These are phyloP conservation scores for Coemansia biformis DNA, from an alignment of 192 early-diverging fungal species.

Conservation along the genomic window DNA sequence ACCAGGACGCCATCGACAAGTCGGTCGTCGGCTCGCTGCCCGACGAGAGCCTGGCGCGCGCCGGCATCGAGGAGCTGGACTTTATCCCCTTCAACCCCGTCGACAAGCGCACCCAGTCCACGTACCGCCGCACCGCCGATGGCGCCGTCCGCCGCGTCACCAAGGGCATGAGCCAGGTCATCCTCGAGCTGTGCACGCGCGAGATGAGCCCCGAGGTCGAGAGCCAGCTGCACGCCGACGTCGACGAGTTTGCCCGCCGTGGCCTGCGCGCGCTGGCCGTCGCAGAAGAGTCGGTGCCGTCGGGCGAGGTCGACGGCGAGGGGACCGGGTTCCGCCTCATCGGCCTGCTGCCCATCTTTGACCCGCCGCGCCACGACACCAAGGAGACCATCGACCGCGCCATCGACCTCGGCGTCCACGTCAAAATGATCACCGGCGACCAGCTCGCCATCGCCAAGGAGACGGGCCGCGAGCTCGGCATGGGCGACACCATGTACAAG, in stretches of 20 bases:
- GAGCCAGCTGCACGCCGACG: slow-evolving; percentile 58
- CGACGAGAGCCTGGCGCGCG: slow-evolving; percentile 53
- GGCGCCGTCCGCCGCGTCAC: slow-evolving; percentile 75
- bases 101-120: slow-evolving; percentile 88
- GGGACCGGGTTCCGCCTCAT: slow-evolving; percentile 70
- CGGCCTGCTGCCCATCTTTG: slow-evolving; percentile 86
- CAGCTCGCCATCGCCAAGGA: slow-evolving; percentile 92
- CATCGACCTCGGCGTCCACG: slow-evolving; percentile 76
- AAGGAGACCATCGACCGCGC: slow-evolving; percentile 79
- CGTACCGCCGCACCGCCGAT: slow-evolving; percentile 65
- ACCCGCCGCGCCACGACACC: slow-evolving; percentile 86
- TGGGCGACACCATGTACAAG: slow-evolving; percentile 86
- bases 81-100: slow-evolving; percentile 93
- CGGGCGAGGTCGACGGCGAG: slow-evolving; percentile 55
- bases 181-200: slow-evolving; percentile 71
- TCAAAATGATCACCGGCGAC: slow-evolving; percentile 98
- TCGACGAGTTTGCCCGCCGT: slow-evolving; percentile 74
- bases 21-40: slow-evolving; percentile 60
- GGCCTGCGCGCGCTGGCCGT: slow-evolving; percentile 93
- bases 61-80: slow-evolving; percentile 61
- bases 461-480: slow-evolving; percentile 82
- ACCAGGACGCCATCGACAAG: slow-evolving; percentile 90
- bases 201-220: slow-evolving; percentile 70
- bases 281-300: slow-evolving; percentile 60
- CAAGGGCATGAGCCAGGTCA: slow-evolving; percentile 94